These are phyloP conservation scores for Magnolia sinica DNA, from an alignment of 164 flowering plant species.

Conservation along the genomic window DNA sequence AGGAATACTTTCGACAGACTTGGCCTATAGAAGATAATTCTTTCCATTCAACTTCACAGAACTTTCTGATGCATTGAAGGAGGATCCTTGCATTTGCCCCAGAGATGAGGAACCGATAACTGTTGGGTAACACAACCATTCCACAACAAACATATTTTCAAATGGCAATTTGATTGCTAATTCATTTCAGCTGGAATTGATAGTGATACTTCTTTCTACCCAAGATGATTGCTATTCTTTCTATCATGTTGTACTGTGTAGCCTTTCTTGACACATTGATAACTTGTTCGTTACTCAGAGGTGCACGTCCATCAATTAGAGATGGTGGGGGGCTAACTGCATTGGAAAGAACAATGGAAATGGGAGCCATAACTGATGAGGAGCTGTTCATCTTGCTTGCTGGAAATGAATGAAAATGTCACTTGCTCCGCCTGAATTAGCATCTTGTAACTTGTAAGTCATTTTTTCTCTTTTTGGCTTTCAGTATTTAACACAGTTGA, in stretches of 20 bases:
- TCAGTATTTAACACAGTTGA: not conserved
- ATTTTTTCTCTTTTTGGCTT: not conserved
- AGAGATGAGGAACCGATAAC: too few relatives aligned
- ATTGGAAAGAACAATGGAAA: conserved; percentile 88
- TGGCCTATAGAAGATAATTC: too few relatives aligned
- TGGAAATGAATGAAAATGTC: conserved; percentile 32
- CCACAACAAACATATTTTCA: not conserved
- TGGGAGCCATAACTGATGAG: conserved; percentile 92
- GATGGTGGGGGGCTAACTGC: conserved; percentile 75
- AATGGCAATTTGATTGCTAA: not conserved
- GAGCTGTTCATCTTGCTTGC: conserved; percentile 72
- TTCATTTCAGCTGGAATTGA: not conserved
- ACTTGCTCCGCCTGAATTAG: not conserved
- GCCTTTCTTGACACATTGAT: not conserved
- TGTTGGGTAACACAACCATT: too few relatives aligned
- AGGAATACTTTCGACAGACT: too few relatives aligned
- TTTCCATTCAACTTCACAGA: too few relatives aligned
- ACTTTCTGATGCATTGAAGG: too few relatives aligned
- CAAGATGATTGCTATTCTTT: not conserved
- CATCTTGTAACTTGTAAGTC: not conserved
- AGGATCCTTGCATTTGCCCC: too few relatives aligned
- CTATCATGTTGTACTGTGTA: not conserved
- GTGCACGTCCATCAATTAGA: conserved; percentile 66
- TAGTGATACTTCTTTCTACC: not conserved
- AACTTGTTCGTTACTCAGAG: conserved; percentile 41